phyloP scores from a whole-genome alignment of 2,329 filamentous ascomycete species.

The Aspergillus piperis region DNA sequence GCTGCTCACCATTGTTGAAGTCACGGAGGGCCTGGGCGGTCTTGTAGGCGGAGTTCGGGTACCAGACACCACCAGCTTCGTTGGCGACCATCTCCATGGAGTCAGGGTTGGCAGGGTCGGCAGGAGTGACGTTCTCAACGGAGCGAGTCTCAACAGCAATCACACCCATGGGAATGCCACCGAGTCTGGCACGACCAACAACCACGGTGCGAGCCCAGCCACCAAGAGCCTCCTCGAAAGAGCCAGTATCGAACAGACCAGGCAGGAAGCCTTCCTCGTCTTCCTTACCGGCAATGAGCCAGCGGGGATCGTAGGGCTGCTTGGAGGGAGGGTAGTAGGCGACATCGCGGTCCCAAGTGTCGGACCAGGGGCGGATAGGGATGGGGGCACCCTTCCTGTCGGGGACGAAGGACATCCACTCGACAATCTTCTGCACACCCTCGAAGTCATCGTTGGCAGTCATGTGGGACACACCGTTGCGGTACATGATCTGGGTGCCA shows the following conservation, averaged over 20 bases:
- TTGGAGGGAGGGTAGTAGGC: slow-evolving; percentile 76
- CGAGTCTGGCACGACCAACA: slow-evolving; percentile 91
- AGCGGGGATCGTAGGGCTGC: slow-evolving; percentile 88
- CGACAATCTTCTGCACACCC: slow-evolving; percentile 94
- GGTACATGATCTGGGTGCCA: slow-evolving; percentile 99
- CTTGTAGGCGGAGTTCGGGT: slow-evolving; percentile 99
- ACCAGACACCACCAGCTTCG: slow-evolving; percentile 98
- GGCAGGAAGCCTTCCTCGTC: slow-evolving; percentile 80
- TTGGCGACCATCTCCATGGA: slow-evolving; percentile 94
- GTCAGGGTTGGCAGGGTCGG: slow-evolving; percentile 96
- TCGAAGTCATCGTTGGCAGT: slow-evolving; percentile 97
- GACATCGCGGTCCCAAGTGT: slow-evolving; percentile 91
- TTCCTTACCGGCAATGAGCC: slow-evolving; percentile 86
- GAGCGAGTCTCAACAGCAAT: slow-evolving; percentile 95
- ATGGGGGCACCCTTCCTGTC: slow-evolving; percentile 92
- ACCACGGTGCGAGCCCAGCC: slow-evolving; percentile 98
- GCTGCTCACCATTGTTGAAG: slow-evolving; percentile 98
- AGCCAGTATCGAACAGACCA: slow-evolving; percentile 94
- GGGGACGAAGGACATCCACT: slow-evolving; percentile 96
- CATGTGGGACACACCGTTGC: slow-evolving; percentile 99
- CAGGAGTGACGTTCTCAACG: slow-evolving; percentile 94
- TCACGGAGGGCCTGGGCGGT: slow-evolving; percentile 97
- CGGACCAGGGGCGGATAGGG: slow-evolving; percentile 82
- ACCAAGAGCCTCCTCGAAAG: slow-evolving; percentile 93
- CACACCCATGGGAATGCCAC: slow-evolving; percentile 97